Evolutionary conservation across 2,329 filamentous ascomycete genomes (phyloP).

Genomic region (Xylaria sp.): DNA sequence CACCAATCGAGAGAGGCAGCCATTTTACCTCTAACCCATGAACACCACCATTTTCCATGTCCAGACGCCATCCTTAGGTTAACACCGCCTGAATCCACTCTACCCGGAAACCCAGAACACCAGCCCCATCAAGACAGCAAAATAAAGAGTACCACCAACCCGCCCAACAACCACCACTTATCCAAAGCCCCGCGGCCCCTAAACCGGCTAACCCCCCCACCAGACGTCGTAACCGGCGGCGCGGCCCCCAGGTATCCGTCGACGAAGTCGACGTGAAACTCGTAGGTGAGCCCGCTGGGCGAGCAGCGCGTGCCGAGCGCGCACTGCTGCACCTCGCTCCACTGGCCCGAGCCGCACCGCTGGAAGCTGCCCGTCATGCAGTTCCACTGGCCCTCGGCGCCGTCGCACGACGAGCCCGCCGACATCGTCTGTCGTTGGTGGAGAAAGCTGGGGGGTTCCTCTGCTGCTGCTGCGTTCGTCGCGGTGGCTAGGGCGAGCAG

Average conservation of each 20-base stretch:
- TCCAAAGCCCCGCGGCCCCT: background rate
- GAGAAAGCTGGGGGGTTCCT: background rate
- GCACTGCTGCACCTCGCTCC: constrained; percentile 57
- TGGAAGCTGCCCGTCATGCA: constrained; percentile 62
- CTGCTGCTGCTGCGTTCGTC: background rate
- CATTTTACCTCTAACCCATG: background rate
- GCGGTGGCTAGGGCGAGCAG: background rate
- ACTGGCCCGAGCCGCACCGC: constrained; percentile 59
- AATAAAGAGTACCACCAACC: background rate
- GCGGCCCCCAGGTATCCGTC: constrained; percentile 34
- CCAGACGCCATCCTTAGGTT: background rate
- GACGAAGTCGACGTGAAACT: constrained; percentile 52
- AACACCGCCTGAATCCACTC: background rate
- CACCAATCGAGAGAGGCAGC: background rate
- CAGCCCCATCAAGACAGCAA: background rate
- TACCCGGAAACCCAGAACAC: background rate
- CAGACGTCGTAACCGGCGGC: constrained; percentile 9
- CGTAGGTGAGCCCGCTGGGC: constrained; percentile 55
- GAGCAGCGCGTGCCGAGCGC: constrained; percentile 58
- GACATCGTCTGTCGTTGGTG: constrained; percentile 32
- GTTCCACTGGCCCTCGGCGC: constrained; percentile 64
- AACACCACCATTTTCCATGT: background rate
- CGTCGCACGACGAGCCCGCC: constrained; percentile 54
- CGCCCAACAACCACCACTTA: constrained; percentile 13
- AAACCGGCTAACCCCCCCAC: background rate